Percentiles rank a stretch among this genome's conserved stretches.
phyloP scores from a whole-genome alignment of 768 basidiomycete genomes.

The Chalciporus chontae region DNA sequence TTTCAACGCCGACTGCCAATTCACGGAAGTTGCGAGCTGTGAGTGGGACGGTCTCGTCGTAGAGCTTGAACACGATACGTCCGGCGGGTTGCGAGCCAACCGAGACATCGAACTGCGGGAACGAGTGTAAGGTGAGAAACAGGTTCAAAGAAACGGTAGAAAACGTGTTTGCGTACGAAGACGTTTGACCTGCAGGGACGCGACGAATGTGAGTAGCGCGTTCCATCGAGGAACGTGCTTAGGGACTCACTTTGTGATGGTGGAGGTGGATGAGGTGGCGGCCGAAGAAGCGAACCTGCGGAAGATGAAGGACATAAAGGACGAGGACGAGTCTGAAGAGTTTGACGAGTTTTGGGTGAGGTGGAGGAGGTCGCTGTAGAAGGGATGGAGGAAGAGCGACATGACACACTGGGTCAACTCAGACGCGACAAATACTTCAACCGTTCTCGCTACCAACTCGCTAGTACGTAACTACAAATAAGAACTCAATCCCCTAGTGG shows the following conservation, averaged over 20 bases:
- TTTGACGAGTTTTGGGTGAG: conserved; percentile 9
- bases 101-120: conserved; percentile 55
- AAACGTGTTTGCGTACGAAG: conserved; percentile 31
- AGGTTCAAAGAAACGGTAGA: background rate
- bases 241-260: conserved; percentile 14
- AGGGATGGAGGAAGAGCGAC: conserved; percentile 23
- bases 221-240: background rate
- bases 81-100: conserved; percentile 61
- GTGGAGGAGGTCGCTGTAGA: conserved; percentile 22
- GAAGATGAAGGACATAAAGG: conserved; percentile 47
- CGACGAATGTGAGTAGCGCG: conserved; percentile 1
- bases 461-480: background rate
- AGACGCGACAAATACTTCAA: conserved; percentile 1
- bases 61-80: conserved; percentile 79
- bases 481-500: background rate
- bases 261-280: conserved; percentile 29
- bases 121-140: background rate
- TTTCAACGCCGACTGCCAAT: conserved; percentile 51
- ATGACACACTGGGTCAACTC: background rate
- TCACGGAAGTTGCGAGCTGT: conserved; percentile 82
- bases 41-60: conserved; percentile 77
- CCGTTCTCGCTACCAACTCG: background rate
- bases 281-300: conserved; percentile 51
- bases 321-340: conserved; percentile 12
- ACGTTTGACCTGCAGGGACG: conserved; percentile 17